Conservation (phyloP, 2,329 filamentous ascomycete species). For the Metarhizium album region DNA sequence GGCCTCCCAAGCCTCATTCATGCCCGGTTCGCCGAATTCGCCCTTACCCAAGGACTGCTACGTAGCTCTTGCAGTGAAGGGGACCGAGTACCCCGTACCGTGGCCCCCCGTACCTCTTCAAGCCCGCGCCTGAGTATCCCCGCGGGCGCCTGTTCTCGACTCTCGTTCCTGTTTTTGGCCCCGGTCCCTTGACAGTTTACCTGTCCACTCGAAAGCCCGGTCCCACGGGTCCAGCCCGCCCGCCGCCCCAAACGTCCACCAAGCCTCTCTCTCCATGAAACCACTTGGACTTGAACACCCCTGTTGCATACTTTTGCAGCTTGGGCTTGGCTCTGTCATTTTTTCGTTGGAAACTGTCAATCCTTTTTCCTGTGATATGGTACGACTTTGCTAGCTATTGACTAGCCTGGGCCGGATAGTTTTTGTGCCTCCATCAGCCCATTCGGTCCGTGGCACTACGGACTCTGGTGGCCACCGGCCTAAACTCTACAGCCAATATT, state of each 20-base stretch:
- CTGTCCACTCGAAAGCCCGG: neutral
- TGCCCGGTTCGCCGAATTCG: neutral
- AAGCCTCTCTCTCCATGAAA: neutral
- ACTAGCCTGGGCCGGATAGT: neutral
- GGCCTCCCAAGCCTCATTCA: neutral
- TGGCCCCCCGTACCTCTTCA: no score
- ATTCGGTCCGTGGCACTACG: neutral
- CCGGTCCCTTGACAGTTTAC: neutral
- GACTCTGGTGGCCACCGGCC: neutral
- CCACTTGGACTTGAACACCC: neutral
- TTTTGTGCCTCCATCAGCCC: neutral
- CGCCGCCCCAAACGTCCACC: neutral
- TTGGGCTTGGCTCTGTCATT: neutral
- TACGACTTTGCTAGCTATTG: neutral
- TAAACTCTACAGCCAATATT: neutral
- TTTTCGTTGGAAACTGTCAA: neutral
- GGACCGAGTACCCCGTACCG: no score
- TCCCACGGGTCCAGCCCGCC: neutral
- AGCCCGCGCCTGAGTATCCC: no score
- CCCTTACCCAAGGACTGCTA: neutral
- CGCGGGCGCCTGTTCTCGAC: neutral
- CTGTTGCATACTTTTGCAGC: slow-evolving; percentile 4
- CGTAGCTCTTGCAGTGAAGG: no score
- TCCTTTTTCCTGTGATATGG: neutral
- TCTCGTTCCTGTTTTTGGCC: neutral